phyloP scores from a whole-genome alignment of 2,329 filamentous ascomycete species.

The Monosporascus sp. region DNA sequence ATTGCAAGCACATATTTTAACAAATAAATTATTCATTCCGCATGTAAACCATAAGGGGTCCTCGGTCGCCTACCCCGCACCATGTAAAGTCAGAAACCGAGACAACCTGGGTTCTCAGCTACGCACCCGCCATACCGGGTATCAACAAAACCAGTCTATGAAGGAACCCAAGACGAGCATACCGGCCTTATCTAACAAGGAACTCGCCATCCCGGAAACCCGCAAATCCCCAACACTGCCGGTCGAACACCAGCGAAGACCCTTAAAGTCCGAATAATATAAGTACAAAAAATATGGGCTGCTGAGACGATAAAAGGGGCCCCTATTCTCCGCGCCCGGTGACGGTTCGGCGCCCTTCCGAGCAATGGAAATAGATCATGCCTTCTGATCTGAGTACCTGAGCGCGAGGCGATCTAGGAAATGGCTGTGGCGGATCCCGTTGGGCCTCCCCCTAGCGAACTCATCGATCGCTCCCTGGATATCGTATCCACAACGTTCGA shows the following conservation, averaged over 20 bases:
- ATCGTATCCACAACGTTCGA: slow-evolving; percentile 67
- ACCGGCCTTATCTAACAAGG: background rate
- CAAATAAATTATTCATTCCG: no score
- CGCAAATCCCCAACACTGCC: background rate
- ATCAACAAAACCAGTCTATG: background rate
- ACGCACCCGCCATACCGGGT: background rate
- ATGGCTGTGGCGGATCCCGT: slow-evolving; percentile 83
- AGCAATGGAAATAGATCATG: background rate
- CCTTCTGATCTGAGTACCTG: slow-evolving; percentile 50
- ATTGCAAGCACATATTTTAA: no score
- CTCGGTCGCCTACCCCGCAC: background rate
- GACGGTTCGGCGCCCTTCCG: background rate
- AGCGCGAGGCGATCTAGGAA: slow-evolving; percentile 82
- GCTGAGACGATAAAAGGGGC: background rate
- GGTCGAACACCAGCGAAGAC: background rate
- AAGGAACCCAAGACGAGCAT: background rate
- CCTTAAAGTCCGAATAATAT: background rate
- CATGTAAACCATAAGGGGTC: no score
- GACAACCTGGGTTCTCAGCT: background rate
- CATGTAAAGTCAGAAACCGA: background rate
- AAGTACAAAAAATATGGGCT: background rate
- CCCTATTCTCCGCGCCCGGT: background rate
- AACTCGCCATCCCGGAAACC: background rate
- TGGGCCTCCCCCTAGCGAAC: slow-evolving; percentile 67
- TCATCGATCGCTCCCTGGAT: slow-evolving; percentile 73